A percentile compares a stretch with the other conserved stretches of the same genome.
Evolutionary conservation across 768 basidiomycete species (phyloP).

Genomic region (Cyclocybe aegerita): DNA sequence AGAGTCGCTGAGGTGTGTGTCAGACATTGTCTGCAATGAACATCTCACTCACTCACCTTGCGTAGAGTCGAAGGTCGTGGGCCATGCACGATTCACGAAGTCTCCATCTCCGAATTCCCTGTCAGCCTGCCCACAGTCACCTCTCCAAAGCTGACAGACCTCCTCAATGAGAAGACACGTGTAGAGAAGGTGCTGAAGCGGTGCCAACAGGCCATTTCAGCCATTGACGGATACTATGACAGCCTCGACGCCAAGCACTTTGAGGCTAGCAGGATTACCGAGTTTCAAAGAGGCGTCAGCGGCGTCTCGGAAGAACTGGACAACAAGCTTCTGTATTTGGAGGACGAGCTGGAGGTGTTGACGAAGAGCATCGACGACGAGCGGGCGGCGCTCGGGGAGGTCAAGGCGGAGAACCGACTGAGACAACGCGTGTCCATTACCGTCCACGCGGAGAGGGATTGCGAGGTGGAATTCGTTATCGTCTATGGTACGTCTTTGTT

Average conservation of each 20-base stretch:
- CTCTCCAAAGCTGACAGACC: slow-evolving; percentile 20
- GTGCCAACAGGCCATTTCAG: slow-evolving; percentile 17
- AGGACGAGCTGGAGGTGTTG: slow-evolving; percentile 15
- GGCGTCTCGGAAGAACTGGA: slow-evolving; percentile 25
- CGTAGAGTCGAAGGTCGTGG: slow-evolving; percentile 34
- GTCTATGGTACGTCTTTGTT: slow-evolving; percentile 25
- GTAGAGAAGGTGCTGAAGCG: slow-evolving; percentile 21
- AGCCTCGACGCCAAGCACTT: slow-evolving; percentile 25
- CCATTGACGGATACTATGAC: slow-evolving; percentile 25
- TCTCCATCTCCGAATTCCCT: slow-evolving; percentile 22
- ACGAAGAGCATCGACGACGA: slow-evolving; percentile 19
- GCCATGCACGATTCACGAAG: slow-evolving; percentile 34
- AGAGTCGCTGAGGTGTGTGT: slow-evolving; percentile 27
- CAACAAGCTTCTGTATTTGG: slow-evolving; percentile 18
- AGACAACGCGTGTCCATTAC: slow-evolving; percentile 20
- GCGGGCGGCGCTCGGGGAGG: slow-evolving; percentile 7
- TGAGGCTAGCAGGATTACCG: slow-evolving; percentile 15
- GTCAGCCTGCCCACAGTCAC: slow-evolving; percentile 13
- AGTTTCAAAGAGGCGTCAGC: slow-evolving; percentile 20
- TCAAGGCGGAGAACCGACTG: slow-evolving; percentile 11
- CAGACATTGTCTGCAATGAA: not conserved
- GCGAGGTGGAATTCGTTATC: slow-evolving; percentile 29
- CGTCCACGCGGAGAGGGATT: slow-evolving; percentile 23
- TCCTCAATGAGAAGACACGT: slow-evolving; percentile 13
- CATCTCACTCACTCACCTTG: not conserved